Evolutionary conservation across 305 asterid genomes (phyloP).

Genomic region (Stenogyne calaminthoides): DNA sequence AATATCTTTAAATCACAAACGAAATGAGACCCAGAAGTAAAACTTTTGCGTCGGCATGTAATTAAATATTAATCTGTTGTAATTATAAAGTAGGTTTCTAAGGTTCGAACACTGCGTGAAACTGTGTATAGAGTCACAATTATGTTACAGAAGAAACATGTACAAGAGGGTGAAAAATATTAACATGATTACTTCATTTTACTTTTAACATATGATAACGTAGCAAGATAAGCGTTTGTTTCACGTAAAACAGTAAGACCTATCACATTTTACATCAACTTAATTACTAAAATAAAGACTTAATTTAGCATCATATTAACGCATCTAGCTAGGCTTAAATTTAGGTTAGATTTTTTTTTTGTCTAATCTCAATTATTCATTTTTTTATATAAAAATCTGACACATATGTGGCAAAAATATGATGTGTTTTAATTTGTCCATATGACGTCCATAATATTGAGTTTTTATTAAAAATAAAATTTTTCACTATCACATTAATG

Average conservation of each 20-base stretch:
- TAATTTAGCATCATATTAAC: not conserved
- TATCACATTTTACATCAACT: conserved; percentile 31
- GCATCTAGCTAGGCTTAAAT: no score
- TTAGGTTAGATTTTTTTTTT: no score
- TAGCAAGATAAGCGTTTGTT: conserved; percentile 25
- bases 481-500: no score
- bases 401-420: no score
- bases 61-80: conserved; percentile 2
- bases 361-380: not conserved
- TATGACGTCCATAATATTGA: no score
- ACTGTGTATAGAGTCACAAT: conserved; percentile 12
- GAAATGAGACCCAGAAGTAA: not conserved
- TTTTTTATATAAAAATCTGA: no score
- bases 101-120: conserved; percentile 2
- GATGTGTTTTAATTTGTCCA: no score
- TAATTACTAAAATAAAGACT: not conserved
- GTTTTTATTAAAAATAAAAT: no score
- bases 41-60: not conserved
- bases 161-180: not conserved
- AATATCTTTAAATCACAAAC: no score
- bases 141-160: conserved; percentile 18
- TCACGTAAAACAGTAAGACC: conserved; percentile 23
- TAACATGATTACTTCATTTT: not conserved
- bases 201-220: not conserved
- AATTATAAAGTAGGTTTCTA: conserved; percentile 3